Evolutionary conservation across 371 early-diverging fungal genomes (phyloP), one percentile per base, ranked within the genome.

Genomic region (Nosema muscidifuracis): DNA sequence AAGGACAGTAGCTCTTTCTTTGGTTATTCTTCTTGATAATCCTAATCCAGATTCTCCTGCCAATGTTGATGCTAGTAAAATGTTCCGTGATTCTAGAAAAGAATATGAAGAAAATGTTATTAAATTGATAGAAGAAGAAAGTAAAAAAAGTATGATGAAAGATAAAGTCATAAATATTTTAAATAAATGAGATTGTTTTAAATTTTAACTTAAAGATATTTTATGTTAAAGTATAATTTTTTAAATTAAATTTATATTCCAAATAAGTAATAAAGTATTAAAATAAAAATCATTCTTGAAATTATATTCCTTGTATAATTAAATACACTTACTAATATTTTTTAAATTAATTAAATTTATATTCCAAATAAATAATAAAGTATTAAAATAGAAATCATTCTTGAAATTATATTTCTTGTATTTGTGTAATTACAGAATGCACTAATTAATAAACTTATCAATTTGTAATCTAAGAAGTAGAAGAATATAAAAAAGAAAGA

Each of bases 1-100:
- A 0, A 92, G 94, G 75, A 95, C 93, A 83, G 94, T 99, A 74
- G 78, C 96, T 69, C 79, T 96, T 34, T 89, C 90, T 16, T 93
- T 98, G 0, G 87, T 94, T 15, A 88, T 88, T 80, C 92, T 97
- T 90, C 83, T 94, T 10, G 77, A 78, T 62, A 95, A 94, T 81
- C 99, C 99, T 13, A 99, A 99, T 80, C 93, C 91, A 83, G 93
- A 94, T 81, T 90, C 91, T 82, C 92, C 93, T 22, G 99, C 97
- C 24, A 94, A 95, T 77, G 87, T 95, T 50, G 96, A 96, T 84
- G 97, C 97, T 40, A 89, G 91, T 38, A 76, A 80, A 34, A 62
- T 80, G 36, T 79, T 65, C 36, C 68, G 71, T 47, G 53, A 72
- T 53, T 53, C 55, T 15, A 67, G 22, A 31, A 64, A 73, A 30